Evolutionary conservation across 768 basidiomycete genomes (phyloP).

Genomic region (Lactarius evosmus): DNA sequence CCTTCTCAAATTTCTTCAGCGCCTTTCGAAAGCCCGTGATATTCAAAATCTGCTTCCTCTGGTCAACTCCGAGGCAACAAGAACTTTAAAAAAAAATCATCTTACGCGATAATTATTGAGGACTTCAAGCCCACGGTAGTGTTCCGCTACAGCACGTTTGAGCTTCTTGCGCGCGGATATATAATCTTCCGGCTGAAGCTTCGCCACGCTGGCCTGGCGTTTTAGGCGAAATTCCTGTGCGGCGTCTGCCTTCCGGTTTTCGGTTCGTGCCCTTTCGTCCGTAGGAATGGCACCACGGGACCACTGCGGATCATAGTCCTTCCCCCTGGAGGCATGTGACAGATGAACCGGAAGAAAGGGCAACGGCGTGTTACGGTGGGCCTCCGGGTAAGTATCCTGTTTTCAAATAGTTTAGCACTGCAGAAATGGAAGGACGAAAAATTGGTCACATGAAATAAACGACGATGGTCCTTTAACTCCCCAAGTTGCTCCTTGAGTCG

Average conservation of each 20-base stretch:
- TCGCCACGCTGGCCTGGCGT: constrained; percentile 9
- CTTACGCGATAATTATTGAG: constrained; percentile 86
- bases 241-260: constrained; percentile 2
- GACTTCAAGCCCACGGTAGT: constrained; percentile 78
- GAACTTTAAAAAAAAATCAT: constrained; percentile 18
- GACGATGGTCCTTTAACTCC: constrained; percentile 24
- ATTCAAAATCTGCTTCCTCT: constrained; percentile 65
- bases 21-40: constrained; percentile 86
- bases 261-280: background rate
- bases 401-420: background rate
- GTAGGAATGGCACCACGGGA: background rate
- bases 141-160: constrained; percentile 78
- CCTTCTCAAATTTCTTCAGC: constrained; percentile 82
- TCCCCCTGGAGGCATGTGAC: background rate
- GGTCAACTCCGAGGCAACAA: constrained; percentile 20
- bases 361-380: background rate
- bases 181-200: constrained; percentile 71
- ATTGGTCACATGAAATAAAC: constrained; percentile 16
- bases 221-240: constrained; percentile 9
- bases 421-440: background rate
- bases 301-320: background rate
- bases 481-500: constrained; percentile 28
- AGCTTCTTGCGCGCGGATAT: constrained; percentile 79
- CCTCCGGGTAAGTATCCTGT: constrained; percentile 20
- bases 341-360: background rate